Conservation (phyloP, 2,329 filamentous ascomycete genomes). For the Trichoderma lentiforme region DNA sequence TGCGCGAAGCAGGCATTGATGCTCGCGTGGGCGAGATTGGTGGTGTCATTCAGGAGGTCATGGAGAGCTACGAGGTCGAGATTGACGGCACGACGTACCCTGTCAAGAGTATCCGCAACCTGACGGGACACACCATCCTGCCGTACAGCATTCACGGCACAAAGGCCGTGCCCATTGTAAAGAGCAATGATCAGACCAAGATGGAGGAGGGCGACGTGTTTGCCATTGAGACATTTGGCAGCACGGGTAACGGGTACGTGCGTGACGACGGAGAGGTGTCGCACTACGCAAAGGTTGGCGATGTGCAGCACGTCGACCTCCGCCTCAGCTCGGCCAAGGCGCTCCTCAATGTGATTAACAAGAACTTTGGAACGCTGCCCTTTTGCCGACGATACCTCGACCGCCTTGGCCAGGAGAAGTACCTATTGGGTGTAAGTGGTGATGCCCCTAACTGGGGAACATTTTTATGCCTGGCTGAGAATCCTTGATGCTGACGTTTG, state of each 20-base stretch:
- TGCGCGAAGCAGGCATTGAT: constrained; percentile 83
- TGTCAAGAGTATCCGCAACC: constrained; percentile 80
- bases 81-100: constrained; percentile 74
- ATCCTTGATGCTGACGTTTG: background rate
- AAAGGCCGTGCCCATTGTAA: constrained; percentile 93
- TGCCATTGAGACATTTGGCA: constrained; percentile 94
- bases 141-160: constrained; percentile 88
- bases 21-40: constrained; percentile 84
- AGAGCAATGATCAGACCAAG: constrained; percentile 81
- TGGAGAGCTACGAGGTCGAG: constrained; percentile 91
- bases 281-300: constrained; percentile 74
- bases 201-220: constrained; percentile 98
- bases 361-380: constrained; percentile 91
- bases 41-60: constrained; percentile 79
- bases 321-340: constrained; percentile 79
- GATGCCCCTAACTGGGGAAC: background rate
- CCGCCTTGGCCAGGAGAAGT: constrained; percentile 90
- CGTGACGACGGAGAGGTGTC: constrained; percentile 85
- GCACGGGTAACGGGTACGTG: constrained; percentile 85
- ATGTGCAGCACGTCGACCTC: constrained; percentile 73
- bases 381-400: constrained; percentile 91
- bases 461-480: too few relatives aligned
- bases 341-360: constrained; percentile 84
- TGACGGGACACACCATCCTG: constrained; percentile 86
- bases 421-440: constrained; percentile 76